Conservation (phyloP, 2,329 filamentous ascomycete species). For the Penicillium sp. region DNA sequence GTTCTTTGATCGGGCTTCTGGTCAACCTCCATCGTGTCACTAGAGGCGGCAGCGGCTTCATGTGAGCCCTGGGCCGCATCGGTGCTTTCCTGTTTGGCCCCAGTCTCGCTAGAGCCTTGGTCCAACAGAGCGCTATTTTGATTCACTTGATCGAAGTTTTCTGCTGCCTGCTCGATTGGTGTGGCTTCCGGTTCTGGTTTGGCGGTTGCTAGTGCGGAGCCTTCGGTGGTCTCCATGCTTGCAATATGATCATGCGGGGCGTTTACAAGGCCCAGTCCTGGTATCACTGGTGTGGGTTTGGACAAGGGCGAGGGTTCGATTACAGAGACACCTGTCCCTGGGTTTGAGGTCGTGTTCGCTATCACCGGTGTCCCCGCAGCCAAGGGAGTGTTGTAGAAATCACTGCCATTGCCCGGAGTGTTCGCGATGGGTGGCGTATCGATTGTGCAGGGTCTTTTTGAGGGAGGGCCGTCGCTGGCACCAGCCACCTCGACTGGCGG, state of each 20-base stretch:
- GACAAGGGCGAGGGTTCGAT: conserved; percentile 16
- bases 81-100: not conserved
- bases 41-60: not conserved
- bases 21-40: conserved; percentile 32
- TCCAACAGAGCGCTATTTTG: not conserved
- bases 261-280: conserved; percentile 38
- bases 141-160: not conserved
- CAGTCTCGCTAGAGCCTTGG: too few species aligned
- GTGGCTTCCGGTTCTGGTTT: conserved; percentile 4
- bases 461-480: conserved; percentile 22
- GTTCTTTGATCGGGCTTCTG: conserved; percentile 9
- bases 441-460: conserved; percentile 28
- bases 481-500: conserved; percentile 13
- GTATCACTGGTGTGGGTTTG: conserved; percentile 30
- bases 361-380: conserved; percentile 30
- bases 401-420: conserved; percentile 40
- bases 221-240: conserved; percentile 7
- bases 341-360: conserved; percentile 8
- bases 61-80: not conserved
- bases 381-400: conserved; percentile 44
- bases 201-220: conserved; percentile 1
- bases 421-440: conserved; percentile 32
- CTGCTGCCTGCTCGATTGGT: not conserved
- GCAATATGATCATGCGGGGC: conserved; percentile 16
- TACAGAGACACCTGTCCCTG: conserved; percentile 5